phyloP scores from a whole-genome alignment of 148 eudicot species.

The Heliamphora exappendiculata region DNA sequence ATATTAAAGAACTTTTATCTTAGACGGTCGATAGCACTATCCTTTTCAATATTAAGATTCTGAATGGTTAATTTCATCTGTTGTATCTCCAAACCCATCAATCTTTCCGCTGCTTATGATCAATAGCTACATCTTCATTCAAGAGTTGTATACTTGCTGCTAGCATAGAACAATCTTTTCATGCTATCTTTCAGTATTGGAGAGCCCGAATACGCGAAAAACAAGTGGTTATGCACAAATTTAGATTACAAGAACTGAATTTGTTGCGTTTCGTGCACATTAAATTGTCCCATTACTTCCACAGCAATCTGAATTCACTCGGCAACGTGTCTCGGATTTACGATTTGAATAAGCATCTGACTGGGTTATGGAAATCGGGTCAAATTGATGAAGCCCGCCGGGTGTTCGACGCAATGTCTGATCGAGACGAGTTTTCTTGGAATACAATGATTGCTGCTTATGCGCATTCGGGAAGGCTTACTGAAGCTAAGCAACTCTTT shows the following conservation, averaged over 20 bases:
- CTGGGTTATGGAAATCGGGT: constrained; percentile 27
- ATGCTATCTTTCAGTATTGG: neutral
- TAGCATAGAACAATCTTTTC: neutral
- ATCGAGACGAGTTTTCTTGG: constrained; percentile 66
- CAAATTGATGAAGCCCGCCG: constrained; percentile 49
- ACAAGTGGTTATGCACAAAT: constrained; percentile 12
- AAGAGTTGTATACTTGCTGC: neutral
- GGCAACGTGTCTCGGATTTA: neutral
- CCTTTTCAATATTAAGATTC: neutral
- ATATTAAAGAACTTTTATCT: too few species aligned
- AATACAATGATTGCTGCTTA: constrained; percentile 62
- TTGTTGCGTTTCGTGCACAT: neutral
- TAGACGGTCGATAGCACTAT: too few species aligned
- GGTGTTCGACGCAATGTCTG: constrained; percentile 59
- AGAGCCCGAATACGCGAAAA: neutral
- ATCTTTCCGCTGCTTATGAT: neutral
- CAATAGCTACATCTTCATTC: neutral
- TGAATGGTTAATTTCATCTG: neutral
- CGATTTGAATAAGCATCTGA: constrained; percentile 19
- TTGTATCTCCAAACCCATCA: neutral
- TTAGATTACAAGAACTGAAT: neutral
- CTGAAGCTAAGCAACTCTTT: constrained; percentile 57
- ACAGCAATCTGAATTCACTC: constrained; percentile 6
- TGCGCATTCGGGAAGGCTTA: constrained; percentile 41
- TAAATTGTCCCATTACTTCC: neutral